Evolutionary conservation across 345 rosid genomes (phyloP), one percentile per base, ranked within the genome.

Genomic region (Diplotaxis tenuifolia): DNA sequence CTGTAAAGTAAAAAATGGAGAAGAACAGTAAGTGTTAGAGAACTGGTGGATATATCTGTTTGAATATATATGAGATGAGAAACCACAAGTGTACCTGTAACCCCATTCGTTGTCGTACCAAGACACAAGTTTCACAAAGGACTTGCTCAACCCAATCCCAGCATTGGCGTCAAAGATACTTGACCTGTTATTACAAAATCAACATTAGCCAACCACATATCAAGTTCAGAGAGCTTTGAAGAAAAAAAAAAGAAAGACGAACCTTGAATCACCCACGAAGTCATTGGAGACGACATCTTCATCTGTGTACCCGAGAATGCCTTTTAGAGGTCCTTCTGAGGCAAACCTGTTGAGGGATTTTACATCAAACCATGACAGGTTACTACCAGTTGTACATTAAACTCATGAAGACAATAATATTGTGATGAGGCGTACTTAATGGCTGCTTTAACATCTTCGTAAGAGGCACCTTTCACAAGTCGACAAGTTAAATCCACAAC

Each of bases 61-160:
- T 16, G 66, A 21, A 27, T 42, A 38, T 67, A 62, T 60, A 45
- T 65, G 16, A 47, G 20, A 47, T 27, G 45, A 29, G 42, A 42
- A 60, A 49, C 12, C 28, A 32, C 40, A 20, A 64, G 7, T 25
- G 7, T 87, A 95, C 99, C 98, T 96, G 89, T 96, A 96, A 65
- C 99, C 99, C 99, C 99, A 96, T 71, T 96, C 99, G 3, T 96
- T 96, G 80, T 92, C 99, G 11, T 96, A 96, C 99, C 99, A 96
- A 1, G 97, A 73, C 57, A 96, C 90, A 32, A 96, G 83, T 85
- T 96, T 96, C 87, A 86, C 86, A 83, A 96, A 92, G 22, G 95
- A 90, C 66, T 58, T 62, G 65, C 83, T 86, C 82, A 96, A 78
- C 31, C 97, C 99, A 57, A 96, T 96, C 58, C 99, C 99, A 6